phyloP scores from a whole-genome alignment of 768 basidiomycete genomes.

The Amylocystis lapponica region DNA sequence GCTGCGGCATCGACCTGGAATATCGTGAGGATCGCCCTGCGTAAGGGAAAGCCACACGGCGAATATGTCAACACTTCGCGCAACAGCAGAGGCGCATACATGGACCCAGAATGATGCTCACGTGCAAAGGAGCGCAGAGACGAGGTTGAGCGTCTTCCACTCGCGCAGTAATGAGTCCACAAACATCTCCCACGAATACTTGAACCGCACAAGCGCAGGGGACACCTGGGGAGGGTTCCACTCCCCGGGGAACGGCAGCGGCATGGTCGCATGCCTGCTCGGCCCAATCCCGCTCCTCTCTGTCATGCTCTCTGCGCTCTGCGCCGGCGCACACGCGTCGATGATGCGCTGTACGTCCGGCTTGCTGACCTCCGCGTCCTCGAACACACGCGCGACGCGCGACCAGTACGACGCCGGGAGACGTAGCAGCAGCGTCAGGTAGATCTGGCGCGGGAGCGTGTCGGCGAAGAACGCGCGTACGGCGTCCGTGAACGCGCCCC shows the following conservation, averaged over 20 bases:
- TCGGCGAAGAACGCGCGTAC: conserved; percentile 27
- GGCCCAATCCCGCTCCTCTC: conserved; percentile 1
- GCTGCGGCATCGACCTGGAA: conserved; percentile 52
- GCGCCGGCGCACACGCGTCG: conserved; percentile 19
- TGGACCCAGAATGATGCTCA: conserved; percentile 21
- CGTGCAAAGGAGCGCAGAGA: conserved; percentile 58
- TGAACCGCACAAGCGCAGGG: conserved; percentile 61
- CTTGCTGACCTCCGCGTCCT: conserved; percentile 71
- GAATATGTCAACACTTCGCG: background rate
- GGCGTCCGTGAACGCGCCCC: conserved; percentile 11
- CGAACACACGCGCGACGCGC: conserved; percentile 69
- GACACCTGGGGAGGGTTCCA: conserved; percentile 45
- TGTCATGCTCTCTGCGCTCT: background rate
- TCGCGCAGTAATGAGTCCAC: conserved; percentile 64
- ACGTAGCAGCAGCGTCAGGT: conserved; percentile 48
- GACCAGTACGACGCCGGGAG: conserved; percentile 79
- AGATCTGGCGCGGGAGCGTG: conserved; percentile 37
- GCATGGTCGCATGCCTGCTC: background rate
- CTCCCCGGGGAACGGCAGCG: conserved; percentile 29
- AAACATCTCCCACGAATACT: conserved; percentile 62
- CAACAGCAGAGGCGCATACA: background rate
- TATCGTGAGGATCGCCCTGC: conserved; percentile 58
- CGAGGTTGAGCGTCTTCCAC: conserved; percentile 73
- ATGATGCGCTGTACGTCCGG: conserved; percentile 54
- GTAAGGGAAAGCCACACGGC: background rate